Evolutionary conservation across 2,329 filamentous ascomycete species (phyloP).

Genomic region (Ophiocordyceps camponoti-leonardi): DNA sequence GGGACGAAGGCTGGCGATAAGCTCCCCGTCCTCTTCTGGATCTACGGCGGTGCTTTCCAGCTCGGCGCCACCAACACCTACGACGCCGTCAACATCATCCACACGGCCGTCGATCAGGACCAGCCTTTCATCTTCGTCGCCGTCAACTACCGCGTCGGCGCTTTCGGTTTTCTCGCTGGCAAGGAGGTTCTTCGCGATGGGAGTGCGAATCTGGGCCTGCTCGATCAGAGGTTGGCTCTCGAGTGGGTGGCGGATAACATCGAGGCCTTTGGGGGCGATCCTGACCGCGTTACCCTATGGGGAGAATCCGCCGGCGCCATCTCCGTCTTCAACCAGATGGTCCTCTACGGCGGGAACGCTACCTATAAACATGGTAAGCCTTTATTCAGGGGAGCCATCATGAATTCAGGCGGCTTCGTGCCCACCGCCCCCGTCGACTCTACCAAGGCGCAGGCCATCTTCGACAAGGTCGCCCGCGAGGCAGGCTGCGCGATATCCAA

Average conservation of each 20-base stretch:
- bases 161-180: slow-evolving; percentile 58
- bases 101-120: slow-evolving; percentile 21
- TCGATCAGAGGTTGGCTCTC: slow-evolving; percentile 56
- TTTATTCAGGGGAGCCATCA: slow-evolving; percentile 61
- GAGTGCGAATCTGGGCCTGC: slow-evolving; percentile 50
- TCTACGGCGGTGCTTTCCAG: slow-evolving; percentile 51
- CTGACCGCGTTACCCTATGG: slow-evolving; percentile 64
- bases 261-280: slow-evolving; percentile 60
- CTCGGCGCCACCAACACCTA: slow-evolving; percentile 33
- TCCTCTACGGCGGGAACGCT: slow-evolving; percentile 54
- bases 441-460: slow-evolving; percentile 45
- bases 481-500: slow-evolving; percentile 41
- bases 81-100: slow-evolving; percentile 29
- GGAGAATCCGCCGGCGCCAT: slow-evolving; percentile 58
- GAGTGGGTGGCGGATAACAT: slow-evolving; percentile 70
- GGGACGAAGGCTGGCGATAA: slow-evolving; percentile 36
- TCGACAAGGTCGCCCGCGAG: slow-evolving; percentile 40
- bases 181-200: slow-evolving; percentile 51
- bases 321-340: slow-evolving; percentile 61
- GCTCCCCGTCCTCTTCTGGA: slow-evolving; percentile 53
- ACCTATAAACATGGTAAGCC: slow-evolving; percentile 52
- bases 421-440: slow-evolving; percentile 48
- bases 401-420: slow-evolving; percentile 52
- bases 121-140: slow-evolving; percentile 55
- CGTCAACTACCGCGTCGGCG: slow-evolving; percentile 61